Evolutionary conservation across 2,329 filamentous ascomycete species (phyloP), one percentile per base, ranked within the genome.

Genomic region (Alternaria burnsii): DNA sequence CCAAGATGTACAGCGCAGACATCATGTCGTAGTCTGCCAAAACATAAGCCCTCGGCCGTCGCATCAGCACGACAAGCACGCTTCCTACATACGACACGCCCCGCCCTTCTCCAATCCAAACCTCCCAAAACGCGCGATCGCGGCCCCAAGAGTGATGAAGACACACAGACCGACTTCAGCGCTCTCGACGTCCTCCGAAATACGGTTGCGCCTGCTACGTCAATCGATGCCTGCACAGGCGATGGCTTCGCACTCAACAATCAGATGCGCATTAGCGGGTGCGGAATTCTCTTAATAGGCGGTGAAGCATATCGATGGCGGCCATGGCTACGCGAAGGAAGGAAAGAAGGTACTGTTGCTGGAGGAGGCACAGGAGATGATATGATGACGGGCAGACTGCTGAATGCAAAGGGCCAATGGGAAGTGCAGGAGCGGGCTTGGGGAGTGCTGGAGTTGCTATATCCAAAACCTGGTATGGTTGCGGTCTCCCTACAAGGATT

Each of bases 231-330:
- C 6, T 97, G 92, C 80, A 87, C 91, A 60, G 82, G 86, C 61
- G 89, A 94, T 71, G 95, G 95, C 1, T 99, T 99, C 78, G 88
- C 91, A 66, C 83, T 99, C 46, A 91, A 95, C 79, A 96, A 89
- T 70, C 93, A 94, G 11, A 82, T 91, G 36, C 88, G 87, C 54
- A 87, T 97, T 30, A 81, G 82, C 2, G 87, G 87, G 0, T 85
- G 87, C 52, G 94, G 93, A 0, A 86, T 93, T 26, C 76, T 99
- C 63, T 84, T 99, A 5, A 86, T 97, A 2, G 90, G 88, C 41
- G 94, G 94, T 6, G 93, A 98, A 79, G 93, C 90, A 1, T 98
- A 97, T 77, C 81, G 84, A 52, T 99, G 95, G 95, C 83, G 87
- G 74, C 95, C 95, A 5, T 97, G 94, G 93, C 79, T 86, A 61